Evolutionary conservation across 2,329 filamentous ascomycete species (phyloP).

Genomic region (Decorospora gaudefroyi): DNA sequence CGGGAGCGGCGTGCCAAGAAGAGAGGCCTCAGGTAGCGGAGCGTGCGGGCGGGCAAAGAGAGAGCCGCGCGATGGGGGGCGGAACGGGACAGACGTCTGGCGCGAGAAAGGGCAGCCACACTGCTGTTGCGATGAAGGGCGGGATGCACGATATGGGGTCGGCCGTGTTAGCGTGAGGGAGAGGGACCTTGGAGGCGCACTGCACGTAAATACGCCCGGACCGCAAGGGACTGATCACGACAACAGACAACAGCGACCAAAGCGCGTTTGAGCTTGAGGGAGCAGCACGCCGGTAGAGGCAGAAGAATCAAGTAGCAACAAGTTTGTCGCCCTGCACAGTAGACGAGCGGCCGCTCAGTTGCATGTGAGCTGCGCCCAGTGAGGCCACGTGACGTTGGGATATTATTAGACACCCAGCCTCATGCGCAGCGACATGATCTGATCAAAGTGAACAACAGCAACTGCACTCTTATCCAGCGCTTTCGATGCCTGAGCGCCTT

Average conservation of each 20-base stretch:
- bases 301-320: not conserved
- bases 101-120: slow-evolving; percentile 13
- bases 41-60: slow-evolving; percentile 3
- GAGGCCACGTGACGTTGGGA: slow-evolving; percentile 15
- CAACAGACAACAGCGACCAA: slow-evolving; percentile 17
- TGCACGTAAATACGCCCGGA: slow-evolving; percentile 14
- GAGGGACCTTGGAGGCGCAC: slow-evolving; percentile 14
- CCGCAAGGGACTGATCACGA: slow-evolving; percentile 15
- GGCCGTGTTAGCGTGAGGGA: slow-evolving; percentile 21
- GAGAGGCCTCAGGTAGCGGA: slow-evolving; percentile 8
- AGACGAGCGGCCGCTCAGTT: slow-evolving; percentile 14
- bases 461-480: too few relatives aligned
- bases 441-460: not conserved
- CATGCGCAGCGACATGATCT: slow-evolving; percentile 1
- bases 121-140: slow-evolving; percentile 19
- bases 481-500: too few relatives aligned
- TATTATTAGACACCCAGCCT: slow-evolving; percentile 21
- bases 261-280: slow-evolving; percentile 7
- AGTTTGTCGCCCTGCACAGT: slow-evolving; percentile 6
- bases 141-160: slow-evolving; percentile 22
- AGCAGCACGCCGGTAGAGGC: slow-evolving; percentile 6
- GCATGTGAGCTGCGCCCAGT: slow-evolving; percentile 20
- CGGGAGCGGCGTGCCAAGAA: slow-evolving; percentile 22
- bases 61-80: slow-evolving; percentile 14
- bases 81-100: slow-evolving; percentile 7